These are phyloP conservation scores for Zygosaccharomyces siamensis DNA, from an alignment of 805 yeast species.

Conservation along the genomic window DNA sequence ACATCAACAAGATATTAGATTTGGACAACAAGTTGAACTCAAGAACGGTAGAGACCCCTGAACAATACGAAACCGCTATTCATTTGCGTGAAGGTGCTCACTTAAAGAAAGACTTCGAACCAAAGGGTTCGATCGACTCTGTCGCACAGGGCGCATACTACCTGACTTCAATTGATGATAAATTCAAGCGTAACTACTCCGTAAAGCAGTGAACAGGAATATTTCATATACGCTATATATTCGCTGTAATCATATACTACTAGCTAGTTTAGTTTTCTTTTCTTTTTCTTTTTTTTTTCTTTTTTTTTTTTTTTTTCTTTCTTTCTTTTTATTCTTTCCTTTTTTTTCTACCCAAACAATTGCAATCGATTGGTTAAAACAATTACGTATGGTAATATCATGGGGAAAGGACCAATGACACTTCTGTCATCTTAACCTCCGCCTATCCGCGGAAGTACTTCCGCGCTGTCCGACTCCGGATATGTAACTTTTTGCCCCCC, in stretches of 20 bases:
- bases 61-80: slow-evolving; percentile 75
- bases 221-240: slow-evolving; percentile 3
- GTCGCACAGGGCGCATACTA: slow-evolving; percentile 77
- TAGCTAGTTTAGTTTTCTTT: slow-evolving; percentile 6
- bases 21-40: slow-evolving; percentile 60
- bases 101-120: slow-evolving; percentile 70
- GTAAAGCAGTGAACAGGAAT: slow-evolving; percentile 47
- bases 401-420: no score
- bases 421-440: no score
- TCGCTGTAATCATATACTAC: not conserved
- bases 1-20: slow-evolving; percentile 60
- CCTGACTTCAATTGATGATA: slow-evolving; percentile 78
- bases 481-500: no score
- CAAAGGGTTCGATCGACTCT: slow-evolving; percentile 71
- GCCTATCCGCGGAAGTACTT: no score
- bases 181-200: slow-evolving; percentile 77
- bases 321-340: not conserved
- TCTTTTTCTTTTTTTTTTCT: not conserved
- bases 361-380: no score
- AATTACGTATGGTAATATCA: no score
- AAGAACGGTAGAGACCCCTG: slow-evolving; percentile 68
- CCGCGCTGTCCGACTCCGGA: no score
- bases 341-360: no score
- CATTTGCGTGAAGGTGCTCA: slow-evolving; percentile 86
- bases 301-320: not conserved